Evolutionary conservation across 352 stramenopile species (phyloP).

Genomic region (Globisporangium viniferum): DNA sequence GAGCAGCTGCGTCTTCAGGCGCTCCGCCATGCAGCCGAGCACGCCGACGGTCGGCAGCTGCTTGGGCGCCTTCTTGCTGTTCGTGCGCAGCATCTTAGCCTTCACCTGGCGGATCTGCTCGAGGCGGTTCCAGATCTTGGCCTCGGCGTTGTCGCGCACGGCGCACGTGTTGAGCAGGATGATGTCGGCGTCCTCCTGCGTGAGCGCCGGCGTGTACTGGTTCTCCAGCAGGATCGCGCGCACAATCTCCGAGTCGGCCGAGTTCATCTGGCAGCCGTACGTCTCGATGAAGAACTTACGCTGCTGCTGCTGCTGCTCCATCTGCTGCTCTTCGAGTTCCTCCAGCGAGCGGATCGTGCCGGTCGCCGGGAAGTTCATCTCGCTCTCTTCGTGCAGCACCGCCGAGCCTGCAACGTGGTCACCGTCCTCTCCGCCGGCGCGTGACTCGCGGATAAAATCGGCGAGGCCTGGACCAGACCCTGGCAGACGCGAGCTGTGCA

Average conservation of each 20-base stretch:
- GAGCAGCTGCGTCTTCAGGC: conserved; percentile 96
- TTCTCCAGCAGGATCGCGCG: conserved; percentile 88
- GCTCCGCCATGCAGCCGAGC: conserved; percentile 99
- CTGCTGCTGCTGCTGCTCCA: background rate
- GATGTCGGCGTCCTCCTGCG: conserved; percentile 87
- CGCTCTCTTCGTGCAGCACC: conserved; percentile 42
- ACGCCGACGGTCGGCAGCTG: conserved; percentile 90
- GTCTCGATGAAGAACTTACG: conserved; percentile 90
- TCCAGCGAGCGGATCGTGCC: conserved; percentile 49
- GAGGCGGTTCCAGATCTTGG: conserved; percentile 90
- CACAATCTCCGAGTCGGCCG: conserved; percentile 98
- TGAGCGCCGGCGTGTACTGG: conserved; percentile 53
- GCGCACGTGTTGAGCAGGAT: conserved; percentile 99
- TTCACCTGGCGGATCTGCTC: conserved; percentile 77
- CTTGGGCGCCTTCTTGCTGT: conserved; percentile 54
- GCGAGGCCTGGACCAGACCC: conserved; percentile 46
- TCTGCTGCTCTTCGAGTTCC: conserved; percentile 38
- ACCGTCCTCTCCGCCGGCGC: conserved; percentile 11
- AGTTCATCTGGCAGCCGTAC: conserved; percentile 99
- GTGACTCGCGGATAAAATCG: conserved; percentile 69
- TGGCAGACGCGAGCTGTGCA: conserved; percentile 41
- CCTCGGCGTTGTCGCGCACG: conserved; percentile 98
- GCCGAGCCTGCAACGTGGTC: conserved; percentile 25
- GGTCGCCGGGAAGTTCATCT: conserved; percentile 71
- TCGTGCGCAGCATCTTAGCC: conserved; percentile 51